Percentiles rank a stretch among this genome's conserved stretches.
Evolutionary conservation across 2,329 filamentous ascomycete species (phyloP).

Genomic region (Diaporthe sp.): DNA sequence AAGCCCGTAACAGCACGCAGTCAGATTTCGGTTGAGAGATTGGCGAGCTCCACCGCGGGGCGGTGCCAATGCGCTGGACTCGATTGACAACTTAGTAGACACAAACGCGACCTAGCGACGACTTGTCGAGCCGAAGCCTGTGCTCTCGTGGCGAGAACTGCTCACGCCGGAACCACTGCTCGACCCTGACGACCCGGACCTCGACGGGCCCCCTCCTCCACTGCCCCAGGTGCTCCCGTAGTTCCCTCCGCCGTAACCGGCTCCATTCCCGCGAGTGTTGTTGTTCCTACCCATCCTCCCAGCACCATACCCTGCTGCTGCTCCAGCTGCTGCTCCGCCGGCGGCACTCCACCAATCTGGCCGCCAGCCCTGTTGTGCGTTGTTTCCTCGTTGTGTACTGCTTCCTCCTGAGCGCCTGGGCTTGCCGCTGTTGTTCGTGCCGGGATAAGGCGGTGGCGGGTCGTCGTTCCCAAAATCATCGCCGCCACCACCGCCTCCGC

Average conservation of each 20-base stretch:
- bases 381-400: slow-evolving; percentile 44
- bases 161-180: slow-evolving; percentile 51
- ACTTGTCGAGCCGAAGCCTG: slow-evolving; percentile 79
- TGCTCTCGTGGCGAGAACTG: slow-evolving; percentile 72
- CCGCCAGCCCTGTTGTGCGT: slow-evolving; percentile 67
- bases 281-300: slow-evolving; percentile 63
- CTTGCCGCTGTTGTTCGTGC: slow-evolving; percentile 50
- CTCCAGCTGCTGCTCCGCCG: slow-evolving; percentile 66
- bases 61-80: neutral
- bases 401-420: slow-evolving; percentile 9
- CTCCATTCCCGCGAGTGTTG: slow-evolving; percentile 43
- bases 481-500: slow-evolving; percentile 54
- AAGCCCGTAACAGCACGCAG: neutral
- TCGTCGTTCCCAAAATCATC: slow-evolving; percentile 54
- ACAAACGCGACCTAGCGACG: slow-evolving; percentile 58
- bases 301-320: slow-evolving; percentile 77
- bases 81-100: neutral
- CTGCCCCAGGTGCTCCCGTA: slow-evolving; percentile 52
- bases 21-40: neutral
- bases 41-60: neutral
- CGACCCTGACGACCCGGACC: slow-evolving; percentile 51
- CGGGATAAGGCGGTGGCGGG: slow-evolving; percentile 69
- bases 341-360: slow-evolving; percentile 83
- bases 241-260: slow-evolving; percentile 29
- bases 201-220: slow-evolving; percentile 52